Percentiles rank a stretch among this genome's conserved stretches.
Conservation (phyloP, 2,329 filamentous ascomycete genomes). For the Cladosporium sp. region DNA sequence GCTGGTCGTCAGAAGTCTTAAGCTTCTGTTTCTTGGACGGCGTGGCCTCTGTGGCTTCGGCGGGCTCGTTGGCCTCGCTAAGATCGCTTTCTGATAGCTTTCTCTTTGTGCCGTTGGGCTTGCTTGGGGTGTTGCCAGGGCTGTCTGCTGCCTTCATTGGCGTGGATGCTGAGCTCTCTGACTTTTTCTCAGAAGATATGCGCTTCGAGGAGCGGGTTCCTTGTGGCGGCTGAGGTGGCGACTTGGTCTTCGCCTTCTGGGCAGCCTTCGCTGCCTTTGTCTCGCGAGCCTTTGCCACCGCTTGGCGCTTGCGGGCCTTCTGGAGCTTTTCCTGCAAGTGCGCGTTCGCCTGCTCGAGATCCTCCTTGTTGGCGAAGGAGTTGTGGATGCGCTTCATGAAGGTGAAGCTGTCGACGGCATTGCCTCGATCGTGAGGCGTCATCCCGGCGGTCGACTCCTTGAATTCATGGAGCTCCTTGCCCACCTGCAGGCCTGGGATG, state of each 20-base stretch:
- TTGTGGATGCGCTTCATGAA: conserved; percentile 82
- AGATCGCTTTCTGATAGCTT: not conserved
- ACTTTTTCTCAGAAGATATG: not conserved
- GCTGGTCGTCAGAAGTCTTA: not conserved
- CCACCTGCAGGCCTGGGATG: conserved; percentile 58
- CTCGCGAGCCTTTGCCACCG: conserved; percentile 22
- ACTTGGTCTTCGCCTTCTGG: not conserved
- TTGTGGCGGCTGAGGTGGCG: not conserved
- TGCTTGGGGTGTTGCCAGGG: not conserved
- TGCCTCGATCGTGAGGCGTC: conserved; percentile 66
- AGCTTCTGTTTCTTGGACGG: conserved; percentile 16
- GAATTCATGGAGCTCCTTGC: conserved; percentile 64
- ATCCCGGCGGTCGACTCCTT: conserved; percentile 64
- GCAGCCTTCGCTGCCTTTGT: conserved; percentile 25
- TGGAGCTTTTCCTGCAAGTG: conserved; percentile 50
- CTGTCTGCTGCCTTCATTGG: not conserved
- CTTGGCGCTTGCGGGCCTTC: conserved; percentile 29
- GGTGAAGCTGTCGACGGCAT: conserved; percentile 65
- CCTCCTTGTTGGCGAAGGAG: conserved; percentile 74
- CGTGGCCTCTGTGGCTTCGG: conserved; percentile 12
- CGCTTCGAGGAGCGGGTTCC: not conserved
- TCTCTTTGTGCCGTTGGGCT: not conserved
- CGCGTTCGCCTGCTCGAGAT: conserved; percentile 68
- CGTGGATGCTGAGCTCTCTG: not conserved
- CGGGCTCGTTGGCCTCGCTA: not conserved